Percentiles rank a stretch among this genome's conserved stretches.
Evolutionary conservation across 352 stramenopile genomes (phyloP).

Genomic region (Saprolegnia diclina): DNA sequence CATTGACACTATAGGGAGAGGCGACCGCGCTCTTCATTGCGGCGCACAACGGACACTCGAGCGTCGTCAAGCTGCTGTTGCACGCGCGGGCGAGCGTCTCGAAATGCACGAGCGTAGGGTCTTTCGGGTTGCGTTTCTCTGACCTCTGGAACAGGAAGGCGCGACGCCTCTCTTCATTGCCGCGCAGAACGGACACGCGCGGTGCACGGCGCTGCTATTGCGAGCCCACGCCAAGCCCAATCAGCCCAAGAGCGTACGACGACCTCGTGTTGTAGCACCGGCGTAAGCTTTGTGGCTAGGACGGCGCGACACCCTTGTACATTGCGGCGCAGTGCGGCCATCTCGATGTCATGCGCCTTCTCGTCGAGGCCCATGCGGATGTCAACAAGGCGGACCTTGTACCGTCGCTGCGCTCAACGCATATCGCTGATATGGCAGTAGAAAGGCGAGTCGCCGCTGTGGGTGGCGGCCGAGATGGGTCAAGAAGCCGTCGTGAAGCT

Average conservation of each 20-base stretch:
- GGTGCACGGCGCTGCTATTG: neutral
- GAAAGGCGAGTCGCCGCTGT: constrained; percentile 5
- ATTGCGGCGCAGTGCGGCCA: neutral
- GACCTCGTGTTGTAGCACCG: neutral
- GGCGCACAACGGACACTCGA: constrained; percentile 1
- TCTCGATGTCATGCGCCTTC: neutral
- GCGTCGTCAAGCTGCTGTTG: neutral
- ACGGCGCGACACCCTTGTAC: constrained; percentile 5
- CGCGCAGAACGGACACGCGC: neutral
- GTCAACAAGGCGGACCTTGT: neutral
- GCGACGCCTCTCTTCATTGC: constrained; percentile 7
- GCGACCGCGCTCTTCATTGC: constrained; percentile 11
- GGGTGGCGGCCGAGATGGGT: constrained; percentile 1
- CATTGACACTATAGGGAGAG: neutral
- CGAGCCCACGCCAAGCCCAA: neutral
- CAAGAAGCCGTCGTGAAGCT: neutral
- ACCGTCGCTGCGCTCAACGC: neutral
- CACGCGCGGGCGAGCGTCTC: neutral
- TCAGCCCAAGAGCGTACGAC: neutral
- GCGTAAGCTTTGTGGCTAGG: neutral
- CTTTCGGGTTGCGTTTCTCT: neutral
- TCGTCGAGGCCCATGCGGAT: neutral
- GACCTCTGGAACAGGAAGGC: neutral
- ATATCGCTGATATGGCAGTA: neutral
- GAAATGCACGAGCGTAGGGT: neutral